phyloP scores from a whole-genome alignment of 176 grass and related monocot species.

The Carex cristatella region DNA sequence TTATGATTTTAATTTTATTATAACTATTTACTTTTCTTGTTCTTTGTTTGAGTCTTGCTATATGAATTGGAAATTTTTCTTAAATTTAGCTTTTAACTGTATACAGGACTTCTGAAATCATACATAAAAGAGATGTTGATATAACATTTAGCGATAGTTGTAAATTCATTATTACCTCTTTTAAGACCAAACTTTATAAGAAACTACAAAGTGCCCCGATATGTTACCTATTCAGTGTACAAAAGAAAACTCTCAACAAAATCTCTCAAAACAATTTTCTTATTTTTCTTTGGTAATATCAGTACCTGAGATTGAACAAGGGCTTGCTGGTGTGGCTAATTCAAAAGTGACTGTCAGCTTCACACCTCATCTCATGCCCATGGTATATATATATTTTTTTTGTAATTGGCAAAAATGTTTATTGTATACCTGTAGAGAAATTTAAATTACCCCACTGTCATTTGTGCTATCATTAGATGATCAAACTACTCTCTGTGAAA shows the following conservation, averaged over 20 bases:
- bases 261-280: constrained; percentile 18
- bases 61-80: not conserved
- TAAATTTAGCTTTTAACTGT: not conserved
- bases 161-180: not conserved
- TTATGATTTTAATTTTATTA: constrained; percentile 8
- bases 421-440: not conserved
- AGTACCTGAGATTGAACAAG: constrained; percentile 99
- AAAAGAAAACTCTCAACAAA: constrained; percentile 12
- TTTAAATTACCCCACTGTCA: not conserved
- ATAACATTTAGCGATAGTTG: not conserved
- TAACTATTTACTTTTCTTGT: constrained; percentile 3
- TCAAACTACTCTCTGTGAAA: not conserved
- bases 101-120: not conserved
- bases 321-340: constrained; percentile 68
- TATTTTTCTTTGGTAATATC: constrained; percentile 8
- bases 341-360: constrained; percentile 95
- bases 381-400: constrained; percentile 57
- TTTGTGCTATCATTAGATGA: not conserved
- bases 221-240: not conserved
- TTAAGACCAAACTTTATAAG: not conserved
- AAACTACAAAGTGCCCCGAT: not conserved
- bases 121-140: not conserved
- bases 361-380: constrained; percentile 91
- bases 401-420: not conserved
- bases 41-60: not conserved